These are phyloP conservation scores for Pilatotrama ljubarskyi DNA, from an alignment of 768 basidiomycete species.

Conservation along the genomic window DNA sequence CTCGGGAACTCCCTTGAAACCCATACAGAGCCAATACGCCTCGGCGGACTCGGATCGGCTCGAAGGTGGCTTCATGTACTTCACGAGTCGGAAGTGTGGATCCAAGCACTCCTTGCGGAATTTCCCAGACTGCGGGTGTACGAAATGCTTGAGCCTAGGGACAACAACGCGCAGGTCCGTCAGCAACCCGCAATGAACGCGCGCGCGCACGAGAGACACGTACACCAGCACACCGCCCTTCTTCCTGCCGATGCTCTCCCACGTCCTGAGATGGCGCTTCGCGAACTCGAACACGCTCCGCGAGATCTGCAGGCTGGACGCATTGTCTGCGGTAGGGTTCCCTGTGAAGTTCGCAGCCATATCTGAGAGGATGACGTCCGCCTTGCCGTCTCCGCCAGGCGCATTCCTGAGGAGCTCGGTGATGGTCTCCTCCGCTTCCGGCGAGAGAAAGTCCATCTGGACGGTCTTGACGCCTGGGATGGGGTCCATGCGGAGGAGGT, in stretches of 20 bases:
- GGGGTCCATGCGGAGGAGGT: slow-evolving; percentile 70
- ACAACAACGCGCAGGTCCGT: not conserved
- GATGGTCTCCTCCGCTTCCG: slow-evolving; percentile 48
- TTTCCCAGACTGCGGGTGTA: slow-evolving; percentile 65
- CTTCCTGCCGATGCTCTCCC: slow-evolving; percentile 42
- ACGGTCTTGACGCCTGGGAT: slow-evolving; percentile 75
- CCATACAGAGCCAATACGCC: slow-evolving; percentile 84
- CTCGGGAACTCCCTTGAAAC: slow-evolving; percentile 47
- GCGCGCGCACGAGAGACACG: slow-evolving; percentile 24
- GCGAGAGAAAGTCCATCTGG: slow-evolving; percentile 76
- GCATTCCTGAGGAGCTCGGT: slow-evolving; percentile 36
- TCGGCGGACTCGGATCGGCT: slow-evolving; percentile 80
- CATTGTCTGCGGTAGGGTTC: slow-evolving; percentile 61
- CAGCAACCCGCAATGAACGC: not conserved
- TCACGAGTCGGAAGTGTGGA: slow-evolving; percentile 65
- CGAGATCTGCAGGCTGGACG: slow-evolving; percentile 72
- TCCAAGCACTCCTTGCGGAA: slow-evolving; percentile 63
- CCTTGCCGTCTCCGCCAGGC: slow-evolving; percentile 43
- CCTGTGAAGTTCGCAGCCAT: slow-evolving; percentile 89
- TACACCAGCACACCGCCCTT: slow-evolving; percentile 62
- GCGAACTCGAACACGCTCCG: slow-evolving; percentile 73
- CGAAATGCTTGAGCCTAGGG: slow-evolving; percentile 81
- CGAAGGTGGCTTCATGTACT: slow-evolving; percentile 76
- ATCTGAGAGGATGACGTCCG: slow-evolving; percentile 84
- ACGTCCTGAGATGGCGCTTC: slow-evolving; percentile 49